Conservation (phyloP, 441 rosid genomes). For the Bocquillonia castaneifolia region DNA sequence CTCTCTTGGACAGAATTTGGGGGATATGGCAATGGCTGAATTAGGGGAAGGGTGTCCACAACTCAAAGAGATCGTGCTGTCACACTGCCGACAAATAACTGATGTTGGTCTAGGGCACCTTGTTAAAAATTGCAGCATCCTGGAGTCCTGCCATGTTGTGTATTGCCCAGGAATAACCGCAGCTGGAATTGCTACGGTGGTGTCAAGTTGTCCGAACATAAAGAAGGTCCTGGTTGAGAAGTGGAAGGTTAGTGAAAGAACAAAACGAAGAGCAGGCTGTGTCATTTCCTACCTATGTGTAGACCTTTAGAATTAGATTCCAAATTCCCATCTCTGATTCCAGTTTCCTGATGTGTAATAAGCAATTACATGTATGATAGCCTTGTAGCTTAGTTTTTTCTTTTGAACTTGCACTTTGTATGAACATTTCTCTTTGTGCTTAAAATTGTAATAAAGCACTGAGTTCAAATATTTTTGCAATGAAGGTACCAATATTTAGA, state of each 20-base stretch:
- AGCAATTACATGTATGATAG: not conserved
- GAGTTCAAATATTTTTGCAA: not conserved
- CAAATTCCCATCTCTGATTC: not conserved
- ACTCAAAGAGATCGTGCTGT: conserved; percentile 71
- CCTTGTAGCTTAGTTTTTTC: not conserved
- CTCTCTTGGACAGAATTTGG: conserved; percentile 43
- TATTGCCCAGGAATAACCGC: conserved; percentile 77
- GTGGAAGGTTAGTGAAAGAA: conserved; percentile 78
- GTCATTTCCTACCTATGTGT: conserved; percentile 66
- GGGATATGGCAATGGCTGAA: conserved; percentile 72
- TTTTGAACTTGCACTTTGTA: not conserved
- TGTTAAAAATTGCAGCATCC: conserved; percentile 49
- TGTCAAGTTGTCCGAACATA: conserved; percentile 70
- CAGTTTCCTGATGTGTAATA: not conserved
- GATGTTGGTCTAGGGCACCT: conserved; percentile 74
- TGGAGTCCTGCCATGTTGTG: conserved; percentile 76
- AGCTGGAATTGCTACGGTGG: conserved; percentile 72
- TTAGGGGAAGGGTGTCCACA: conserved; percentile 77
- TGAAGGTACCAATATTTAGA: too few species aligned
- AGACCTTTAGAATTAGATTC: conserved; percentile 56
- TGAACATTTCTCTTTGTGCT: not conserved
- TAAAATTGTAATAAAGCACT: not conserved
- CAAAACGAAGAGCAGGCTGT: conserved; percentile 65
- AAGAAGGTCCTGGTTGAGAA: conserved; percentile 81
- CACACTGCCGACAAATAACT: conserved; percentile 70